phyloP scores from a whole-genome alignment of 2,329 filamentous ascomycete species.

The Pleurostoma richardsiae region DNA sequence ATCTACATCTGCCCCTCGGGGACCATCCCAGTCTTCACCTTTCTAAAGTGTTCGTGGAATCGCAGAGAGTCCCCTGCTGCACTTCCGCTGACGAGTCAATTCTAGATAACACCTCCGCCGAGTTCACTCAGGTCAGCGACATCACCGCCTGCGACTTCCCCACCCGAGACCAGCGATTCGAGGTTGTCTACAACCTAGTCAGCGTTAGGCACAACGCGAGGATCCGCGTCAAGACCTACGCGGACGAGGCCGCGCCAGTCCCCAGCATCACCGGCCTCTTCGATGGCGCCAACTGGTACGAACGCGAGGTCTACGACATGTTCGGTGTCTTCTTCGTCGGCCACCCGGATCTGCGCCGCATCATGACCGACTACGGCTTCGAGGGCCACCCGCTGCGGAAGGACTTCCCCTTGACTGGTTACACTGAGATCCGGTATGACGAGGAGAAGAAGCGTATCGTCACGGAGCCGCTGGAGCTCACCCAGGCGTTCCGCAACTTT shows the following conservation, averaged over 20 bases:
- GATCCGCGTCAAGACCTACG: slow-evolving; percentile 97
- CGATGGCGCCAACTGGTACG: slow-evolving; percentile 98
- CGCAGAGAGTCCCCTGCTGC: too few species aligned
- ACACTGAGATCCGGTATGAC: slow-evolving; percentile 96
- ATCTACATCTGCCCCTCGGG: slow-evolving; percentile 88
- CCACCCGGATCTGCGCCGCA: slow-evolving; percentile 91
- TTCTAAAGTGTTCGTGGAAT: slow-evolving; percentile 67
- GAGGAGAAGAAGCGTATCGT: slow-evolving; percentile 99
- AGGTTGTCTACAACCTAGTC: slow-evolving; percentile 96
- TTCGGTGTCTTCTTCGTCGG: slow-evolving; percentile 96
- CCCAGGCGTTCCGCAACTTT: slow-evolving; percentile 98
- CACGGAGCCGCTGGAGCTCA: slow-evolving; percentile 94
- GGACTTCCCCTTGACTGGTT: slow-evolving; percentile 96
- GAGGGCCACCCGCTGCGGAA: slow-evolving; percentile 96
- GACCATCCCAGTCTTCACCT: slow-evolving; percentile 85
- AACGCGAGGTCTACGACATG: slow-evolving; percentile 95
- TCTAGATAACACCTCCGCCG: slow-evolving; percentile 86
- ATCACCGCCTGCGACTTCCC: slow-evolving; percentile 96
- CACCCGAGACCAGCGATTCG: slow-evolving; percentile 91
- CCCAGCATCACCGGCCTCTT: slow-evolving; percentile 82
- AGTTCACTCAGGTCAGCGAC: slow-evolving; percentile 89
- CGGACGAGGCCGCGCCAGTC: slow-evolving; percentile 90
- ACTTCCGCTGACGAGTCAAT: slow-evolving; percentile 3
- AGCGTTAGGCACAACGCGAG: slow-evolving; percentile 94
- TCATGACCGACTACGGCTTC: slow-evolving; percentile 99